These are phyloP conservation scores for Dalbergia cochinchinensis DNA, from an alignment of 306 rosid species.

Conservation along the genomic window DNA sequence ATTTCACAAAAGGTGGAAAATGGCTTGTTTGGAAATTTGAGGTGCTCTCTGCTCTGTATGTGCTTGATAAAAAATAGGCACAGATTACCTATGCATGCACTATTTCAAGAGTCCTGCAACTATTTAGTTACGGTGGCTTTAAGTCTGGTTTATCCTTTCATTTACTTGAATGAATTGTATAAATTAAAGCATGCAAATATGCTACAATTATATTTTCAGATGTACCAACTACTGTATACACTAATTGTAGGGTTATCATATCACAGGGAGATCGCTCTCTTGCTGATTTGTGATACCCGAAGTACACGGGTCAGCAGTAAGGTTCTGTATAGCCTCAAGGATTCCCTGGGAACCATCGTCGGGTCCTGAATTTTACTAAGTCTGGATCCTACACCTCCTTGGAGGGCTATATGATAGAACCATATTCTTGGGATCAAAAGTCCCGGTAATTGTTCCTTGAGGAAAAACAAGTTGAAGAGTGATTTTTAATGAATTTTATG, in stretches of 20 bases:
- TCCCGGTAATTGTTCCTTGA: no score
- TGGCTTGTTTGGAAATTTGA: slow-evolving; percentile 95
- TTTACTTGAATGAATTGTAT: slow-evolving; percentile 25
- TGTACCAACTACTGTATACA: slow-evolving; percentile 42
- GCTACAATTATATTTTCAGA: background rate
- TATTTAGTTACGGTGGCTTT: no score
- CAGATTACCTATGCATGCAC: slow-evolving; percentile 22
- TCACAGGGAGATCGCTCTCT: slow-evolving; percentile 74
- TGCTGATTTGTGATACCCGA: no score
- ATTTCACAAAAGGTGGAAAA: slow-evolving; percentile 76
- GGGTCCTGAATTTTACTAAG: no score
- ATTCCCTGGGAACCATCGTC: no score
- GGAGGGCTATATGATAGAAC: no score
- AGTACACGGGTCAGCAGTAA: no score
- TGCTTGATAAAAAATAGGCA: background rate
- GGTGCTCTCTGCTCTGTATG: slow-evolving; percentile 49
- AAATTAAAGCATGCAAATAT: slow-evolving; percentile 21
- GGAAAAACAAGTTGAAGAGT: no score
- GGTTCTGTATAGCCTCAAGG: no score
- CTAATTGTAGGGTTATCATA: slow-evolving; percentile 54
- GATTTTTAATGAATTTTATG: no score
- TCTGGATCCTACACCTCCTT: no score
- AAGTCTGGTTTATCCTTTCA: slow-evolving; percentile 14
- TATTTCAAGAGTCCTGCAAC: slow-evolving; percentile 7
- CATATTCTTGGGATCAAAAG: no score